These are phyloP conservation scores for Piromyces sp. DNA, from an alignment of 192 early-diverging fungal genomes.

Conservation along the genomic window DNA sequence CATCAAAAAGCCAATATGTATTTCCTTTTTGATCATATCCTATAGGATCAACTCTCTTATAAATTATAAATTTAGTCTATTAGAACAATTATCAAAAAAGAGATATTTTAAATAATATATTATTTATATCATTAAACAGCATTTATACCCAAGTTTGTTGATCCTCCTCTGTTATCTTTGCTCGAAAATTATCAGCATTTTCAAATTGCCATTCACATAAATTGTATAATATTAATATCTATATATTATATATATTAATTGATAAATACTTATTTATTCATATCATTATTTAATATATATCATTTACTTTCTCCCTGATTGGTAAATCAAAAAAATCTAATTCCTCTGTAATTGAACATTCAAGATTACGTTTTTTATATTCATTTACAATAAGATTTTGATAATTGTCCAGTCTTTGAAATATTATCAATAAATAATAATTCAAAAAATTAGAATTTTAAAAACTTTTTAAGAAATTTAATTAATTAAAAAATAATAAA, in stretches of 20 bases:
- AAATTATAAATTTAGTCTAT: not conserved
- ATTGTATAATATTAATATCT: conserved; percentile 17
- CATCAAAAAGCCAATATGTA: conserved; percentile 67
- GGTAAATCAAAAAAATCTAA: conserved; percentile 19
- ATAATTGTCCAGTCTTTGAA: conserved; percentile 16
- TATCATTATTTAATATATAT: too few species aligned
- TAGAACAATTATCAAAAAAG: not conserved
- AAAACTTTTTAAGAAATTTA: too few species aligned
- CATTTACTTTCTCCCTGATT: conserved; percentile 22
- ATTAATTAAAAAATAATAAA: not conserved
- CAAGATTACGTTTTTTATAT: conserved; percentile 11
- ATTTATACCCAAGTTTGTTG: conserved; percentile 36
- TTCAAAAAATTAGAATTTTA: too few species aligned
- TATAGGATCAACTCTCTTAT: conserved; percentile 55
- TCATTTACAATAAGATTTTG: conserved; percentile 11
- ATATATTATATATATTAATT: not conserved
- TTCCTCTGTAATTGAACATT: conserved; percentile 20
- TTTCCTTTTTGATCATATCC: conserved; percentile 47
- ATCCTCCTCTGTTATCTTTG: conserved; percentile 27
- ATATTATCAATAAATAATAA: too few species aligned
- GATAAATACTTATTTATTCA: too few species aligned
- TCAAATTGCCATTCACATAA: conserved; percentile 53
- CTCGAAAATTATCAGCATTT: conserved; percentile 41
- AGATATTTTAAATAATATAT: not conserved
- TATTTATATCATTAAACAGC: not conserved